Conservation (phyloP, 176 grass and related monocot genomes). For the Cymbopogon citratus region DNA sequence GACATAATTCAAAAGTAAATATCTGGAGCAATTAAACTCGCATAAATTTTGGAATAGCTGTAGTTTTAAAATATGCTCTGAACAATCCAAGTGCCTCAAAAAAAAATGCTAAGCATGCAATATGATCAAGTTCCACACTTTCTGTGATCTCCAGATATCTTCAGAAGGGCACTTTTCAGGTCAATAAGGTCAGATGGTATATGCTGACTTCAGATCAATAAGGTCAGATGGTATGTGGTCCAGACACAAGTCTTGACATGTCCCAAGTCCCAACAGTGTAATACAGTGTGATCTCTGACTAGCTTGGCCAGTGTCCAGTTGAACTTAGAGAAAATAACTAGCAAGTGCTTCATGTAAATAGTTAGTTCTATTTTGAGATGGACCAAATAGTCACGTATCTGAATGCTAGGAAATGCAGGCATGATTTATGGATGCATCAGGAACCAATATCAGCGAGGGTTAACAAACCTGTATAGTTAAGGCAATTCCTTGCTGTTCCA, state of each 20-base stretch:
- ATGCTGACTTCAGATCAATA: neutral
- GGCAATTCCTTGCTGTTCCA: neutral
- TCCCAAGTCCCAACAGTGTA: neutral
- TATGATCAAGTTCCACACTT: constrained; percentile 22
- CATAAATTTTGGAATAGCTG: neutral
- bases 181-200: neutral
- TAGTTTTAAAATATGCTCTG: neutral
- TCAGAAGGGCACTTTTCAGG: neutral
- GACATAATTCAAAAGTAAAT: neutral
- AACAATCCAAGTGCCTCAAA: neutral
- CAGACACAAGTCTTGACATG: constrained; percentile 2
- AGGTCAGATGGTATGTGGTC: neutral
- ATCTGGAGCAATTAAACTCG: neutral
- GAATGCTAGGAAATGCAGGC: neutral
- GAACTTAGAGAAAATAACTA: neutral
- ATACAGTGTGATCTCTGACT: neutral
- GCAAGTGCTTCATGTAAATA: neutral
- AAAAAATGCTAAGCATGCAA: constrained; percentile 3
- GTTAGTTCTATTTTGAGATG: neutral
- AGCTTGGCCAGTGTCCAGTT: constrained; percentile 3
- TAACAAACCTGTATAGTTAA: neutral
- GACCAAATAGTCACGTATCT: neutral
- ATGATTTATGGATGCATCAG: neutral
- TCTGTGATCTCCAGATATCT: neutral
- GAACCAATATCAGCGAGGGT: neutral